Conservation (phyloP, 1,284 basidiomycete species). For the Cutaneotrichosporon cavernicola region DNA sequence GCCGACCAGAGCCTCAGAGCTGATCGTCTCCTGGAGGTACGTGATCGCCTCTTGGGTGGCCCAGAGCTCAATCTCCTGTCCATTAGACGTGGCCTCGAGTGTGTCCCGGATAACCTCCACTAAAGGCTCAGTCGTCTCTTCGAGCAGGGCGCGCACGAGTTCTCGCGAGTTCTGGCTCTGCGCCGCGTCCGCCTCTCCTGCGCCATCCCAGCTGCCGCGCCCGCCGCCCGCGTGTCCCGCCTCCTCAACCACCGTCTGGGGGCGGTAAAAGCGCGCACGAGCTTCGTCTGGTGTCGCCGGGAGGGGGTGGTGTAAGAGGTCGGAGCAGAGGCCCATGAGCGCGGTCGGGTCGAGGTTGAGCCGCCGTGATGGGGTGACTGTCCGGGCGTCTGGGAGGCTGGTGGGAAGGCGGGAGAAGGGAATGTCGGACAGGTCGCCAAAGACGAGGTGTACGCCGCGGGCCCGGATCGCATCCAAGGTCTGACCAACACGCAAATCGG, state of each 20-base stretch:
- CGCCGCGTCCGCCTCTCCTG: slow-evolving; percentile 19
- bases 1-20: slow-evolving; percentile 36
- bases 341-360: slow-evolving; percentile 78
- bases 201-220: slow-evolving; percentile 57
- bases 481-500: slow-evolving; percentile 61
- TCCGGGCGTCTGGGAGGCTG: slow-evolving; percentile 64
- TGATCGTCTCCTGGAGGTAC: slow-evolving; percentile 43
- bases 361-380: slow-evolving; percentile 58
- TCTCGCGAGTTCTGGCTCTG: slow-evolving; percentile 48
- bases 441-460: slow-evolving; percentile 59
- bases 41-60: slow-evolving; percentile 70
- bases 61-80: slow-evolving; percentile 64
- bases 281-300: slow-evolving; percentile 61
- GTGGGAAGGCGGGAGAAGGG: slow-evolving; percentile 56
- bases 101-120: slow-evolving; percentile 63
- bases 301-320: slow-evolving; percentile 70
- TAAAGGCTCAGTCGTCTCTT: slow-evolving; percentile 68
- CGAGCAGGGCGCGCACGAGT: slow-evolving; percentile 49
- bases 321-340: slow-evolving; percentile 76
- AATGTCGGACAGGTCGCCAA: slow-evolving; percentile 59
- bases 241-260: slow-evolving; percentile 23
- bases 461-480: slow-evolving; percentile 56
- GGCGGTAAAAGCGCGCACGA: slow-evolving; percentile 61
- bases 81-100: slow-evolving; percentile 15
- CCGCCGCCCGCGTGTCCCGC: slow-evolving; percentile 25